Evolutionary conservation across 106 monocot genomes (phyloP).

Genomic region (Allium cepa): DNA sequence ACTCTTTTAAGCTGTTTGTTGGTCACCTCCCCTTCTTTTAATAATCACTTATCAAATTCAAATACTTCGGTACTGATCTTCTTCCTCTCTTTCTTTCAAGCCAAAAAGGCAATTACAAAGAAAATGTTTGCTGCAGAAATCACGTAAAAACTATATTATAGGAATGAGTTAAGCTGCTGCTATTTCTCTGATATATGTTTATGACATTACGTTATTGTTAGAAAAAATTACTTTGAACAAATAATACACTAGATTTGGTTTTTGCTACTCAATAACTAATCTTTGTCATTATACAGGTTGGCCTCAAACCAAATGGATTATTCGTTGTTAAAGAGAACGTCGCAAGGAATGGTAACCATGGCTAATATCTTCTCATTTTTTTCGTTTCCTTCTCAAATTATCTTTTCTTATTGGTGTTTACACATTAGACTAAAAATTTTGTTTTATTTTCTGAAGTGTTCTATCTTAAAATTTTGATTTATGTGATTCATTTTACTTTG

Average conservation of each 20-base stretch:
- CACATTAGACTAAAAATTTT: neutral
- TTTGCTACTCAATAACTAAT: neutral
- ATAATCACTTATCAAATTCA: no score
- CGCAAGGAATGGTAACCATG: constrained; percentile 48
- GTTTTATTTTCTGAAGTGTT: neutral
- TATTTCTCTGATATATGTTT: no score
- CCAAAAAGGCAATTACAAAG: no score
- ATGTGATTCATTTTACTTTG: neutral
- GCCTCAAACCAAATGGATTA: constrained; percentile 84
- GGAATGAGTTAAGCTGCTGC: no score
- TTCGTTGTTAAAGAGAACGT: constrained; percentile 89
- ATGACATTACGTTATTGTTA: no score
- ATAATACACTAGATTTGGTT: neutral
- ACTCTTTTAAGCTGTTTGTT: no score
- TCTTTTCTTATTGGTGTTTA: neutral
- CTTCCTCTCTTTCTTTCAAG: no score
- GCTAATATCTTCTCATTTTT: neutral
- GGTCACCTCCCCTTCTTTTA: no score
- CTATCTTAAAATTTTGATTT: neutral
- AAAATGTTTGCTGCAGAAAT: no score
- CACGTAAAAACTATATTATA: no score
- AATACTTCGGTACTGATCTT: no score
- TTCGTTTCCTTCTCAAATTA: neutral
- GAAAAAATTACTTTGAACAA: no score
- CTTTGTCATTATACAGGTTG: constrained; percentile 32